These are phyloP conservation scores for Ustilago sp. DNA, from an alignment of 1,284 basidiomycete species.

Conservation along the genomic window DNA sequence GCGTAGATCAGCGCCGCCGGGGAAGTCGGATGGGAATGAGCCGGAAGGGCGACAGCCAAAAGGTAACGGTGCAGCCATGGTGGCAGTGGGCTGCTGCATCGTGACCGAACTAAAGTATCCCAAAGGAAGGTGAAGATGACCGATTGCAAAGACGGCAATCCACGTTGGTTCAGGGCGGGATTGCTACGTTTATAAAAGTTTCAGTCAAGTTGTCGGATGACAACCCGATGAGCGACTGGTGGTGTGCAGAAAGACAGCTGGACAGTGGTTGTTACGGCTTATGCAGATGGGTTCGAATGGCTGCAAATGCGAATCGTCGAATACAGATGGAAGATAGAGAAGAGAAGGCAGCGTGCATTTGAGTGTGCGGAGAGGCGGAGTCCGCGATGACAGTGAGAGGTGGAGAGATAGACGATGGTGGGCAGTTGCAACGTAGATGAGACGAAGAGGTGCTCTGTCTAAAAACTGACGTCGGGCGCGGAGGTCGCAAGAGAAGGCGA, in stretches of 20 bases:
- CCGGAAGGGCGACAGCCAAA: constrained; percentile 23
- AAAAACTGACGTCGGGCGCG: background rate
- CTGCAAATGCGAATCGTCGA: background rate
- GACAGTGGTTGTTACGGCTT: background rate
- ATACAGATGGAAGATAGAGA: background rate
- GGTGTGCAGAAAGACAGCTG: too few species aligned
- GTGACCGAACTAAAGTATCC: background rate
- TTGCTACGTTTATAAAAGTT: background rate
- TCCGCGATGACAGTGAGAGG: background rate
- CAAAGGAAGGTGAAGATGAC: background rate
- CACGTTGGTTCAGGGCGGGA: background rate
- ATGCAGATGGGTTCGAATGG: background rate
- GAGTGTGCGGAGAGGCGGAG: background rate
- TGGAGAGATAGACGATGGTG: background rate
- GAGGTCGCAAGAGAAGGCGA: background rate
- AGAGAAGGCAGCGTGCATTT: background rate
- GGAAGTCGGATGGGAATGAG: constrained; percentile 13
- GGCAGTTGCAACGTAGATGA: background rate
- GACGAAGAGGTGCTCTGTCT: background rate
- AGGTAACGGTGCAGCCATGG: constrained; percentile 23
- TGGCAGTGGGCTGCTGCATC: constrained; percentile 34
- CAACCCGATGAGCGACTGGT: background rate
- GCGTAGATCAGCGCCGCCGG: constrained; percentile 30
- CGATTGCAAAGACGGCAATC: background rate
- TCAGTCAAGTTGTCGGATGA: background rate